phyloP scores from a whole-genome alignment of 208 protist genomes.

The Trypanosoma cruzi region DNA sequence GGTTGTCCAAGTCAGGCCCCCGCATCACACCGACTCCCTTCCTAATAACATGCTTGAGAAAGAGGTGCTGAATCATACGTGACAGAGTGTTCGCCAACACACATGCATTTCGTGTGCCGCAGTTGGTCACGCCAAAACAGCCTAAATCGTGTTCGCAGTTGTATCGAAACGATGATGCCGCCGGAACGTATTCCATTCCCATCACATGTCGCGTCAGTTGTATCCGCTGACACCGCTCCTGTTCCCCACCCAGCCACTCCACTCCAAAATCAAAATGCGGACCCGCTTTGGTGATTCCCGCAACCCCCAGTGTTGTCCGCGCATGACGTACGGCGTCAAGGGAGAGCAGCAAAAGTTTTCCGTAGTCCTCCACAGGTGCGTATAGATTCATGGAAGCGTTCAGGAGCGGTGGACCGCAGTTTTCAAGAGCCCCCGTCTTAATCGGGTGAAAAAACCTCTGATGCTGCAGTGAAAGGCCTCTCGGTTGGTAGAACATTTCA shows the following conservation, averaged over 20 bases:
- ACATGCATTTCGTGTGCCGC: slow-evolving; percentile 59
- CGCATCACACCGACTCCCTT: slow-evolving; percentile 54
- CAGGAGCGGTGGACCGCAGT: slow-evolving; percentile 62
- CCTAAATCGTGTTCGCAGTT: slow-evolving; percentile 66
- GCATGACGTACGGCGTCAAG: slow-evolving; percentile 78
- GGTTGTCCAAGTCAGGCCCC: slow-evolving; percentile 60
- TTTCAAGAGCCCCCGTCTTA: slow-evolving; percentile 32
- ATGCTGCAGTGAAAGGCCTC: slow-evolving; percentile 67
- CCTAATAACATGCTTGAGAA: slow-evolving; percentile 70
- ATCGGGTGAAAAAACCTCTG: slow-evolving; percentile 48
- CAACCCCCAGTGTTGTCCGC: slow-evolving; percentile 37
- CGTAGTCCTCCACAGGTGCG: slow-evolving; percentile 79
- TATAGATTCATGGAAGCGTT: slow-evolving; percentile 83
- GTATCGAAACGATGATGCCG: slow-evolving; percentile 70
- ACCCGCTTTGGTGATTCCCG: background rate
- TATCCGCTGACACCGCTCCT: slow-evolving; percentile 18
- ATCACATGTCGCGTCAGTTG: slow-evolving; percentile 36
- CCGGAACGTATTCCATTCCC: slow-evolving; percentile 47
- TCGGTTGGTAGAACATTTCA: slow-evolving; percentile 86
- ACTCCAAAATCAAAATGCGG: slow-evolving; percentile 79
- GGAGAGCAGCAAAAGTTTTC: slow-evolving; percentile 75
- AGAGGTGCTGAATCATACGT: slow-evolving; percentile 74
- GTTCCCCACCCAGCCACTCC: slow-evolving; percentile 37
- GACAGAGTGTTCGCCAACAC: slow-evolving; percentile 64
- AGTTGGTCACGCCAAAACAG: slow-evolving; percentile 73